A percentile compares a stretch with the other conserved stretches of the same genome.
Evolutionary conservation across 164 flowering plant species (phyloP).

Genomic region (Berberis thunbergii): DNA sequence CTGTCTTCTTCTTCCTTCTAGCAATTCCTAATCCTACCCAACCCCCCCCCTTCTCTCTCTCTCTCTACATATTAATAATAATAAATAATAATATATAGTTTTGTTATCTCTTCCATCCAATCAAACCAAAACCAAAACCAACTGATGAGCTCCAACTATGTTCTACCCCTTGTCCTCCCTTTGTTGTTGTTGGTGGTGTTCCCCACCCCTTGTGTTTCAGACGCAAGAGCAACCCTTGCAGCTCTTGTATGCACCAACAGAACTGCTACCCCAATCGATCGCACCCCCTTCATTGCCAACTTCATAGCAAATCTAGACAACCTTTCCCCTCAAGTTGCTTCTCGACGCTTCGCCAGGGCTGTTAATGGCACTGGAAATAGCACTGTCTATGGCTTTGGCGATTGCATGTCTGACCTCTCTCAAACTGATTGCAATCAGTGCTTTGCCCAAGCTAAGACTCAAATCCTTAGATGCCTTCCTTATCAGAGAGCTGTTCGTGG

Average conservation of each 20-base stretch:
- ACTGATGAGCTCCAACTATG: not conserved
- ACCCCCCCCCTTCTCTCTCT: too few relatives aligned
- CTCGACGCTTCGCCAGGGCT: constrained; percentile 24
- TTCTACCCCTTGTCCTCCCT: not conserved
- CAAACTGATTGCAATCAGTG: constrained; percentile 54
- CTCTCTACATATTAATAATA: too few relatives aligned
- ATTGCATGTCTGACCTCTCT: constrained; percentile 62
- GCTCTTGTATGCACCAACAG: constrained; percentile 48
- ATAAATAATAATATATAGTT: too few relatives aligned
- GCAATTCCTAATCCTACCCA: too few relatives aligned
- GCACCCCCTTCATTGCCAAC: constrained; percentile 31
- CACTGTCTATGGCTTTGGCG: constrained; percentile 53
- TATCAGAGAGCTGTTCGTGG: constrained; percentile 41
- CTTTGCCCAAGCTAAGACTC: constrained; percentile 49
- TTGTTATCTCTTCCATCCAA: too few relatives aligned
- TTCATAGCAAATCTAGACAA: constrained; percentile 40
- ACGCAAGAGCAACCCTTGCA: constrained; percentile 51
- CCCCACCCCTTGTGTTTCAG: constrained; percentile 21
- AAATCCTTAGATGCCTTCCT: constrained; percentile 52
- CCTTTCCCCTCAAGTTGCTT: constrained; percentile 30
- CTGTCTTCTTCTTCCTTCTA: too few relatives aligned
- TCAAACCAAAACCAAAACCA: too few relatives aligned
- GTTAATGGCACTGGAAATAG: constrained; percentile 35
- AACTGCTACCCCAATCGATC: constrained; percentile 27
- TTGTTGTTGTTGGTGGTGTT: constrained; percentile 5